A percentile compares a stretch with the other conserved stretches of the same genome.
Evolutionary conservation across 148 eudicot species (phyloP).

Genomic region (Oxyria digyna): DNA sequence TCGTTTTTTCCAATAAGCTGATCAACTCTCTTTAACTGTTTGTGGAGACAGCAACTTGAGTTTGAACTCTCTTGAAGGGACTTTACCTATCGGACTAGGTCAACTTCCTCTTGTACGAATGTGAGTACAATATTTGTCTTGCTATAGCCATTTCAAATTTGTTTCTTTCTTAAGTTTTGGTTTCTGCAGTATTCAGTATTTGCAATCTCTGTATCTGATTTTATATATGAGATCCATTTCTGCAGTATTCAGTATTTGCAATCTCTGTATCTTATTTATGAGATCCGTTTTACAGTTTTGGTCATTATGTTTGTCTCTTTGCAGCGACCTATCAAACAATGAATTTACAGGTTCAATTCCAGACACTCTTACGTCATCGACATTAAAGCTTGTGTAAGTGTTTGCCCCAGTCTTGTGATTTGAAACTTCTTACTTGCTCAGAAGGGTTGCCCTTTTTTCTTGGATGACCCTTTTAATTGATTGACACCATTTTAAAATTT

Average conservation of each 20-base stretch:
- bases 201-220: neutral
- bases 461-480: neutral
- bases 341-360: conserved; percentile 64
- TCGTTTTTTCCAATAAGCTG: neutral
- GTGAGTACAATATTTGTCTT: conserved; percentile 31
- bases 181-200: neutral
- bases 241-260: too few species aligned
- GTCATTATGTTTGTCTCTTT: conserved; percentile 8
- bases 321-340: conserved; percentile 68
- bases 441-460: neutral
- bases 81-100: conserved; percentile 69
- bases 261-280: neutral
- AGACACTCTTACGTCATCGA: conserved; percentile 49
- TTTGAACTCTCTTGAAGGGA: conserved; percentile 66
- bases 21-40: neutral
- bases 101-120: conserved; percentile 64
- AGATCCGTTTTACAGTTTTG: neutral
- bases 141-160: neutral
- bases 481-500: too few species aligned
- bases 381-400: conserved; percentile 77
- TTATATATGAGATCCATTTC: neutral
- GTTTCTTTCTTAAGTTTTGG: neutral
- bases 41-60: conserved; percentile 61
- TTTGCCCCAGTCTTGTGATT: neutral
- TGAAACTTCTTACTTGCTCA: neutral